Evolutionary conservation across 441 rosid species (phyloP).

Genomic region (Populus tomentosa): DNA sequence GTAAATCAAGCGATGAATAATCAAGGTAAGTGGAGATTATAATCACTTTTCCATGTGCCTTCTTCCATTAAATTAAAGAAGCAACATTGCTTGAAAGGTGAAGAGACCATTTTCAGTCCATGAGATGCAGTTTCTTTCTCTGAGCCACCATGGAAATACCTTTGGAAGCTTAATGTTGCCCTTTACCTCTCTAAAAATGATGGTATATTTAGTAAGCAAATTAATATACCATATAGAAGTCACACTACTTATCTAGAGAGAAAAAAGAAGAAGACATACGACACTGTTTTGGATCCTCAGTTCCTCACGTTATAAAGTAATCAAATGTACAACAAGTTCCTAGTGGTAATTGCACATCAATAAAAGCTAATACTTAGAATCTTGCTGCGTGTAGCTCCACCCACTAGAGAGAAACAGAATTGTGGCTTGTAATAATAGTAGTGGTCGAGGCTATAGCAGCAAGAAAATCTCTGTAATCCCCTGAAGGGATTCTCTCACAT

Average conservation of each 20-base stretch:
- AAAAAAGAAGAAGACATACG: background rate
- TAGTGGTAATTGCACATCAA: background rate
- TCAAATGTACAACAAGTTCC: background rate
- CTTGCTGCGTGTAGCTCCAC: background rate
- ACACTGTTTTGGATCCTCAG: background rate
- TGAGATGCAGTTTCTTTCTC: background rate
- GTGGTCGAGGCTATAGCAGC: slow-evolving; percentile 37
- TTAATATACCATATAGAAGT: too few species aligned
- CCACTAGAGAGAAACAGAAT: background rate
- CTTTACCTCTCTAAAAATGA: too few species aligned
- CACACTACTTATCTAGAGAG: too few species aligned
- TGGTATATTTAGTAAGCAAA: too few species aligned
- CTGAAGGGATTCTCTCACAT: slow-evolving; percentile 29
- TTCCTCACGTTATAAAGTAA: background rate
- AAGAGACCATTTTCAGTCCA: background rate
- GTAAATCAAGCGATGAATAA: background rate
- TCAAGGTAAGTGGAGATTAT: background rate
- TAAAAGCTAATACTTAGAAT: background rate
- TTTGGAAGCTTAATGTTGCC: too few species aligned
- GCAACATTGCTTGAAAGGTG: background rate
- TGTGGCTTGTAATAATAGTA: background rate
- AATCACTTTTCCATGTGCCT: background rate
- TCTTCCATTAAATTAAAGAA: background rate
- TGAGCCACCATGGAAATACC: background rate
- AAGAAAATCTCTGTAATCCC: slow-evolving; percentile 53